A percentile compares a stretch with the other conserved stretches of the same genome.
Conservation (phyloP, 768 basidiomycete genomes). For the Tylopilus cervinicoccineus region DNA sequence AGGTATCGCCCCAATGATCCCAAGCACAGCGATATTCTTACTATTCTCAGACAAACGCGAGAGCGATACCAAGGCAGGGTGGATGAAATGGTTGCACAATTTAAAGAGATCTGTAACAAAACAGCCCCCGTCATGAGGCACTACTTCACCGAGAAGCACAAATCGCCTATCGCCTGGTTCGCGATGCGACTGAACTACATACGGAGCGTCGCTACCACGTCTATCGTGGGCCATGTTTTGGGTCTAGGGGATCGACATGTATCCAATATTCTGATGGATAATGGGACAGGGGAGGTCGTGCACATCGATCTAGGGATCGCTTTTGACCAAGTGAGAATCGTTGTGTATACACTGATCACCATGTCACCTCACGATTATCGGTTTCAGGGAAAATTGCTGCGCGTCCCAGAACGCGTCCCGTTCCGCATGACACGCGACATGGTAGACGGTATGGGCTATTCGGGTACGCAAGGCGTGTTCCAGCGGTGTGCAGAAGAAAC, state of each 20-base stretch:
- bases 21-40: constrained; percentile 28
- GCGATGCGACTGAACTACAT: constrained; percentile 85
- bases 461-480: constrained; percentile 92
- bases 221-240: constrained; percentile 89
- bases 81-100: constrained; percentile 34
- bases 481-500: constrained; percentile 95
- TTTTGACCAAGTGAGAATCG: constrained; percentile 74
- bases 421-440: constrained; percentile 94
- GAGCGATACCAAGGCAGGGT: constrained; percentile 27
- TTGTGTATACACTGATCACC: not conserved
- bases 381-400: constrained; percentile 72
- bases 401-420: constrained; percentile 83
- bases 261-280: constrained; percentile 90
- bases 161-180: constrained; percentile 88
- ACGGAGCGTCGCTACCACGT: constrained; percentile 89
- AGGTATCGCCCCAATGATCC: constrained; percentile 70
- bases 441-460: constrained; percentile 89
- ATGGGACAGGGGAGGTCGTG: constrained; percentile 77
- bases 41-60: constrained; percentile 31
- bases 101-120: constrained; percentile 35
- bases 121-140: constrained; percentile 90
- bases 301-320: constrained; percentile 97
- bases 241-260: constrained; percentile 92
- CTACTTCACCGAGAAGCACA: constrained; percentile 89
- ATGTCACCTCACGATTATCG: not conserved